phyloP scores from a whole-genome alignment of 83 land plant species.

The Thuja plicata region DNA sequence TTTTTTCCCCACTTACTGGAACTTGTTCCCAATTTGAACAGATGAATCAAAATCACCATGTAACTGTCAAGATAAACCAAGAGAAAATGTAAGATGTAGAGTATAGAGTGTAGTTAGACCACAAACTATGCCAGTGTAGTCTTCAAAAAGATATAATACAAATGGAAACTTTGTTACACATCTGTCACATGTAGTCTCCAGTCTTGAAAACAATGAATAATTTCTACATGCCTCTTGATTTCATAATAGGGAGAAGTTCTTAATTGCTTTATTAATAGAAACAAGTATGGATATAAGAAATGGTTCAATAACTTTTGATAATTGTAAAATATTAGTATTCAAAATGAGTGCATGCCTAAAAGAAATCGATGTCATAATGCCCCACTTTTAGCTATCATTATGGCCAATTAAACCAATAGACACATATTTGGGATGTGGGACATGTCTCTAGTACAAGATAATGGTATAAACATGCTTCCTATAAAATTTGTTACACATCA shows the following conservation, averaged over 20 bases:
- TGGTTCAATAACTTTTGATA: not conserved
- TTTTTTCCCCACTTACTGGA: too few species aligned
- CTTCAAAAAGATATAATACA: too few species aligned
- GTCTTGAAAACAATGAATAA: not conserved
- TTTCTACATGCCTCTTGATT: not conserved
- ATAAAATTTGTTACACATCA: too few species aligned
- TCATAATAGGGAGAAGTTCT: not conserved
- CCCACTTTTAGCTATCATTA: not conserved
- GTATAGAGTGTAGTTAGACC: not conserved
- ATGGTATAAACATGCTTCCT: too few species aligned
- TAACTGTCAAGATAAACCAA: not conserved
- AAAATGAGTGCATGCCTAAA: not conserved
- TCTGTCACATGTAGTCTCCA: too few species aligned
- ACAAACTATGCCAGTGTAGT: too few species aligned
- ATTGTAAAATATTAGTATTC: not conserved
- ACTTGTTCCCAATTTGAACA: too few species aligned
- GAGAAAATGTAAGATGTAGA: not conserved
- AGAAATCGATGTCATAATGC: not conserved
- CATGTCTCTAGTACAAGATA: too few species aligned
- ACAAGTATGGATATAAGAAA: not conserved
- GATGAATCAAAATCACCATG: too few species aligned
- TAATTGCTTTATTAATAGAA: not conserved
- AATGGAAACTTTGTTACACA: too few species aligned
- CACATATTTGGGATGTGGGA: too few species aligned
- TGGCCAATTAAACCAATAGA: not conserved